Base-by-base conservation (phyloP, 2,329 filamentous ascomycete genomes). In the Cytospora leucostoma region DNA sequence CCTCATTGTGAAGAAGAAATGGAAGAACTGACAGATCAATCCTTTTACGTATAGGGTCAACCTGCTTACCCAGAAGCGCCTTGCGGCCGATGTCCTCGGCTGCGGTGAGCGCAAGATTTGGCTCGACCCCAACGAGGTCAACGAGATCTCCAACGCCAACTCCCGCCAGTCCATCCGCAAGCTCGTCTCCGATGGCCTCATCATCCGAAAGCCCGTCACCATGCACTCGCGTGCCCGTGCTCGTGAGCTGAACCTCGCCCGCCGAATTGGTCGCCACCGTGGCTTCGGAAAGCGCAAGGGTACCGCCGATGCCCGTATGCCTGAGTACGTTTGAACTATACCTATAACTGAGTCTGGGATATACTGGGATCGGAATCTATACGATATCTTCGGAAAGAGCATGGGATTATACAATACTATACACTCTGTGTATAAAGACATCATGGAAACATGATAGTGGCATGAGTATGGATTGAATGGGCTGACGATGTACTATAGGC, bases 201-300 rank as follows among this genome's bases (percentile, higher is more conserved):
- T 99, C 85, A 99, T 99, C 88, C 92, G 91, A 87, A 99, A 99
- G 90, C 96, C 96, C 78, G 93, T 97, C 78, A 97, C 94, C 78
- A 97, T 97, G 92, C 95, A 99, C 92, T 98, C 95, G 74, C 92
- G 96, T 83, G 88, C 92, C 76, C 92, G 95, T 78, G 95, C 95
- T 77, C 91, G 96, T 77, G 93, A 95, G 82, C 87, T 99, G 80
- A 96, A 91, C 81, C 91, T 92, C 71, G 91, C 95, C 79, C 90
- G 95, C 84, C 88, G 93, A 78, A 93, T 96, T 78, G 95, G 95
- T 79, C 88, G 95, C 83, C 95, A 99, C 88, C 91, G 95, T 83
- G 95, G 95, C 80, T 97, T 97, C 86, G 95, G 95, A 92, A 99
- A 99, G 93, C 92, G 95, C 84, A 99, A 99, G 94, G 96, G 95